Evolutionary conservation across 495 filamentous ascomycete genomes (phyloP).

Genomic region (Penicillium turbatum): DNA sequence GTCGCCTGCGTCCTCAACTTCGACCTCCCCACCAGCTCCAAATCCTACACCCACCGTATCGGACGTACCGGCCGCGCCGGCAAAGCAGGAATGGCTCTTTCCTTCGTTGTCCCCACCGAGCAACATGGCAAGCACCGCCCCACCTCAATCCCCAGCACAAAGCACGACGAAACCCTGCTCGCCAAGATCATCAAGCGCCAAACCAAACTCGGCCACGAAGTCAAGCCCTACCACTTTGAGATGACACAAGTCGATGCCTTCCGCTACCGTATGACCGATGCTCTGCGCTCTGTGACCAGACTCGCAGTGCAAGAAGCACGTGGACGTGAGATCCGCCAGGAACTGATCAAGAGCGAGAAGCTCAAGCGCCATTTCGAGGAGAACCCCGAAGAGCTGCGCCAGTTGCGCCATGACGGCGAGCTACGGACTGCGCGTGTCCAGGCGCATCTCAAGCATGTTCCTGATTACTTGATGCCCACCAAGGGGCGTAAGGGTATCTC

Average conservation of each 20-base stretch:
- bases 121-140: slow-evolving; percentile 83
- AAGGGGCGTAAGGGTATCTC: slow-evolving; percentile 67
- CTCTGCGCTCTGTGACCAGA: slow-evolving; percentile 72
- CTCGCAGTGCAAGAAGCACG: slow-evolving; percentile 86
- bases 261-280: slow-evolving; percentile 90
- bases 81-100: slow-evolving; percentile 88
- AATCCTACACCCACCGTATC: slow-evolving; percentile 92
- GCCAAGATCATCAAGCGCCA: slow-evolving; percentile 69
- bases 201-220: slow-evolving; percentile 64
- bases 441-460: slow-evolving; percentile 90
- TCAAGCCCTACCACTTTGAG: slow-evolving; percentile 89
- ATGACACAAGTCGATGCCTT: slow-evolving; percentile 91
- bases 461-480: slow-evolving; percentile 84
- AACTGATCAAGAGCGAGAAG: slow-evolving; percentile 88
- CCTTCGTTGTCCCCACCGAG: slow-evolving; percentile 79
- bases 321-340: slow-evolving; percentile 78
- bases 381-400: slow-evolving; percentile 81
- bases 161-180: slow-evolving; percentile 80
- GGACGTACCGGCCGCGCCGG: slow-evolving; percentile 90
- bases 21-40: slow-evolving; percentile 82
- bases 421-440: slow-evolving; percentile 73
- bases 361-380: slow-evolving; percentile 95
- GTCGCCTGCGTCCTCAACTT: slow-evolving; percentile 96
- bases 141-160: slow-evolving; percentile 64
- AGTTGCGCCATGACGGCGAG: slow-evolving; percentile 88